Evolutionary conservation across 2,329 filamentous ascomycete species (phyloP).

Genomic region (Cucurbitaria berberidis): DNA sequence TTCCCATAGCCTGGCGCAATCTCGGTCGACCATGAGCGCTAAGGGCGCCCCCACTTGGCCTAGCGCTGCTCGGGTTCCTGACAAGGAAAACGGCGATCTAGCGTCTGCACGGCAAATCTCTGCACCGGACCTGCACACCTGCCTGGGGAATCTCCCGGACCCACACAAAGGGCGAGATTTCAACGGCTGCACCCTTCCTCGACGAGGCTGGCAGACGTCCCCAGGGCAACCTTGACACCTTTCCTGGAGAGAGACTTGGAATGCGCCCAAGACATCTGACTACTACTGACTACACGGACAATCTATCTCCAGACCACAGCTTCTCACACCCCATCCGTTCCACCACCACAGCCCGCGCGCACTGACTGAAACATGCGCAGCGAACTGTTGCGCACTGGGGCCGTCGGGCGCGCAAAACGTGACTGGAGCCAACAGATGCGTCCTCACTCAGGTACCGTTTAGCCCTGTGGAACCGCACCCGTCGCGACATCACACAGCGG

Average conservation of each 20-base stretch:
- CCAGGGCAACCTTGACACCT: slow-evolving; percentile 10
- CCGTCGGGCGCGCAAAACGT: slow-evolving; percentile 22
- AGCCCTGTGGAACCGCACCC: slow-evolving; percentile 3
- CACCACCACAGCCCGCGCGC: slow-evolving; percentile 23
- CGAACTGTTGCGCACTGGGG: slow-evolving; percentile 21
- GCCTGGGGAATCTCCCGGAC: not conserved
- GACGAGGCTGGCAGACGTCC: not conserved
- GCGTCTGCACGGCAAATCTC: slow-evolving; percentile 11
- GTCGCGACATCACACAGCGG: slow-evolving; percentile 8
- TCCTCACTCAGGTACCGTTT: slow-evolving; percentile 6
- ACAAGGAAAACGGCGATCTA: slow-evolving; percentile 13
- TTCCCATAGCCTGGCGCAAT: slow-evolving; percentile 30
- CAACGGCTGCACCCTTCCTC: not conserved
- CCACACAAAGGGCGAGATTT: not conserved
- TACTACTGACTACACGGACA: not conserved
- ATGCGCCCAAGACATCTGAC: not conserved
- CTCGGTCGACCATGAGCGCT: slow-evolving; percentile 22
- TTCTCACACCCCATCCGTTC: slow-evolving; percentile 27
- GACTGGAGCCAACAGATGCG: slow-evolving; percentile 20
- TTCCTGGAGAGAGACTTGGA: too few species aligned
- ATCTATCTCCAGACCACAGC: slow-evolving; percentile 2
- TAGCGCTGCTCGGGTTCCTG: slow-evolving; percentile 17
- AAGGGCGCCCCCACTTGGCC: not conserved
- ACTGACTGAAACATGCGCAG: slow-evolving; percentile 30
- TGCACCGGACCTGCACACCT: not conserved